A percentile compares a stretch with the other conserved stretches of the same genome.
Evolutionary conservation across 345 rosid genomes (phyloP).

Genomic region (Citrus reticulata): DNA sequence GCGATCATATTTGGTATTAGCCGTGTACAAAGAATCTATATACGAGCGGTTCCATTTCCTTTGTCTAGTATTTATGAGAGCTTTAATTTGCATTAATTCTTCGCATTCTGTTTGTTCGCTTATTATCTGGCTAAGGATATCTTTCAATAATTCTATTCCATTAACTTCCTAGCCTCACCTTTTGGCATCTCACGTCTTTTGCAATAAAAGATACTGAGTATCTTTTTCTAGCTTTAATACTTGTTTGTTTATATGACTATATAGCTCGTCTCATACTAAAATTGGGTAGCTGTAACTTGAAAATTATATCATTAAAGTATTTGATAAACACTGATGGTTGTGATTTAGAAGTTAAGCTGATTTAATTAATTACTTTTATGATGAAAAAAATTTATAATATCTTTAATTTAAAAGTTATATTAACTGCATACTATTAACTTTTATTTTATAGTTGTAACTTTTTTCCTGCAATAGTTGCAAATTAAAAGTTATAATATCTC

Average conservation of each 20-base stretch:
- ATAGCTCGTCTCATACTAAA: too few species aligned
- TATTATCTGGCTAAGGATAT: neutral
- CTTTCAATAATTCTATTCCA: neutral
- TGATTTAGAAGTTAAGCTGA: too few species aligned
- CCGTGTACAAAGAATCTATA: neutral
- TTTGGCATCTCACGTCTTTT: neutral
- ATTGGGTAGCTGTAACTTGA: fast-evolving
- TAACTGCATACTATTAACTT: too few species aligned
- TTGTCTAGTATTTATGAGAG: neutral
- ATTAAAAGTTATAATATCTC: too few species aligned
- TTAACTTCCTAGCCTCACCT: neutral
- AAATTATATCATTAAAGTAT: too few species aligned
- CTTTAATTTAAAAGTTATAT: too few species aligned
- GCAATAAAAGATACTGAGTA: neutral
- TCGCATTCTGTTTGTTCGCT: neutral
- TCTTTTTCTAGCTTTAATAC: neutral
- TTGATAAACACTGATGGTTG: fast-evolving
- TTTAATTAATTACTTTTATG: too few species aligned
- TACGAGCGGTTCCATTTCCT: neutral
- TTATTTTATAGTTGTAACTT: too few species aligned
- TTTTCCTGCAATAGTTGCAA: too few species aligned
- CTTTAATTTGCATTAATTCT: neutral
- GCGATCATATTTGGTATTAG: neutral
- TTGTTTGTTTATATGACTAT: too few species aligned
- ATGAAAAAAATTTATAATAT: too few species aligned